phyloP scores from a whole-genome alignment of 148 eudicot species.

The Camellia granthamiana region DNA sequence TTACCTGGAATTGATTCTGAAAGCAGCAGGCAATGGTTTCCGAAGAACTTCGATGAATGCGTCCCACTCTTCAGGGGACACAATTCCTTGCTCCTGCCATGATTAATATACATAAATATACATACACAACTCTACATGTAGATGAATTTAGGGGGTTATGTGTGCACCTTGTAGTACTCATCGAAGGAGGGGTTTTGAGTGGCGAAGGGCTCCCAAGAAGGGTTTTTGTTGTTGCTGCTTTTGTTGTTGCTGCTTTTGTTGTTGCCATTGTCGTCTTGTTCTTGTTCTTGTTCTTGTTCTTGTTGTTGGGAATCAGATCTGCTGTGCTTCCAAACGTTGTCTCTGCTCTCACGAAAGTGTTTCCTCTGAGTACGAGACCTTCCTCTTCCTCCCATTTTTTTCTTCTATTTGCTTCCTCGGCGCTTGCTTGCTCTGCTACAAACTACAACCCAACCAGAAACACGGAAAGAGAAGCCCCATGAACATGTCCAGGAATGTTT shows the following conservation, averaged over 20 bases:
- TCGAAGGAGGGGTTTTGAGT: conserved; percentile 73
- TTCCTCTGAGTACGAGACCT: conserved; percentile 84
- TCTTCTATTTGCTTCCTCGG: conserved; percentile 11
- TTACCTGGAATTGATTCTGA: conserved; percentile 93
- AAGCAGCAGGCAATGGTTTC: conserved; percentile 87
- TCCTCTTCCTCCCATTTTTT: conserved; percentile 55
- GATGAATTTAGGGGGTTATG: neutral
- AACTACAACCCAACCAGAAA: neutral
- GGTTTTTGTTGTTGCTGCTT: conserved; percentile 14
- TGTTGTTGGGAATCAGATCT: conserved; percentile 35
- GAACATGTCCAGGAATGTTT: no score
- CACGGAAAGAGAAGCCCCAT: neutral
- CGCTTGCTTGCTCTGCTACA: neutral
- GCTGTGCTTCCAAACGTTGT: conserved; percentile 70
- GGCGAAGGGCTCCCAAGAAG: conserved; percentile 66
- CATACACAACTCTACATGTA: neutral
- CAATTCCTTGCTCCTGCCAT: conserved; percentile 81
- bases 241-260: conserved; percentile 7
- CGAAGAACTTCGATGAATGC: conserved; percentile 53
- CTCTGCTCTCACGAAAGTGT: conserved; percentile 75
- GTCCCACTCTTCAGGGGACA: conserved; percentile 78
- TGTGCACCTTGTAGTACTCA: conserved; percentile 71
- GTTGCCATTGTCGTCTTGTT: conserved; percentile 9
- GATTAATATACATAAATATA: neutral
- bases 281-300: conserved; percentile 6